phyloP scores from a whole-genome alignment of 2,329 filamentous ascomycete species.

The Botrytis fragariae region DNA sequence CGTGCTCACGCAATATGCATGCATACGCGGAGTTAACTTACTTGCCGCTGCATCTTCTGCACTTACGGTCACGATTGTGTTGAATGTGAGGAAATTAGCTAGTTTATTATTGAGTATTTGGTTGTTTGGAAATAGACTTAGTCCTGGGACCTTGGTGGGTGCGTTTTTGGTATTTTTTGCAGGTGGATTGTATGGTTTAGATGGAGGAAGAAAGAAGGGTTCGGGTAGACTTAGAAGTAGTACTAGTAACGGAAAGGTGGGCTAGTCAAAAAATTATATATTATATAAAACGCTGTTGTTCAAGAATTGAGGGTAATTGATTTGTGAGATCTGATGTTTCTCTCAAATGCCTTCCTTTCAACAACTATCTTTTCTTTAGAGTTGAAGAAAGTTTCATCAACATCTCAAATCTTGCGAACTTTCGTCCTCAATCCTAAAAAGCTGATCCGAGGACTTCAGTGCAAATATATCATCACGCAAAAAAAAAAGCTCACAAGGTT shows the following conservation, averaged over 20 bases:
- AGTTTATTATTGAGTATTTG: slow-evolving; percentile 90
- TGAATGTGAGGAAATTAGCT: slow-evolving; percentile 92
- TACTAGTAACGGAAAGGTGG: slow-evolving; percentile 18
- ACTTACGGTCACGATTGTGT: slow-evolving; percentile 90
- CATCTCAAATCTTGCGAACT: not conserved
- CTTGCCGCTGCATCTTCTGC: slow-evolving; percentile 85
- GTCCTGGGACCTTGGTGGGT: slow-evolving; percentile 73
- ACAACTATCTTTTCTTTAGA: not conserved
- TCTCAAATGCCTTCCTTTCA: not conserved
- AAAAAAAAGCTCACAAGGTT: not conserved
- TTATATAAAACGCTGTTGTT: not conserved
- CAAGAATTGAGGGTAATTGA: not conserved
- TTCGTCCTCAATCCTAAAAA: not conserved
- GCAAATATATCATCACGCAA: not conserved
- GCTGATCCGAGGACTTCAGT: not conserved
- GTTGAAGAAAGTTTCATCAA: not conserved
- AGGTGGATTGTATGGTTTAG: slow-evolving; percentile 86
- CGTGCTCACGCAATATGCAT: slow-evolving; percentile 87
- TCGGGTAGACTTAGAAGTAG: slow-evolving; percentile 1
- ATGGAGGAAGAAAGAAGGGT: slow-evolving; percentile 40
- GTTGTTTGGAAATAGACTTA: slow-evolving; percentile 84
- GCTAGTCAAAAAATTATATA: slow-evolving; percentile 12
- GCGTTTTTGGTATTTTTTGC: slow-evolving; percentile 85
- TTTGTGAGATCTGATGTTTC: not conserved
- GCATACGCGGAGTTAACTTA: slow-evolving; percentile 95